phyloP scores from a whole-genome alignment of 2,329 filamentous ascomycete genomes.

The Fusarium tricinctum region DNA sequence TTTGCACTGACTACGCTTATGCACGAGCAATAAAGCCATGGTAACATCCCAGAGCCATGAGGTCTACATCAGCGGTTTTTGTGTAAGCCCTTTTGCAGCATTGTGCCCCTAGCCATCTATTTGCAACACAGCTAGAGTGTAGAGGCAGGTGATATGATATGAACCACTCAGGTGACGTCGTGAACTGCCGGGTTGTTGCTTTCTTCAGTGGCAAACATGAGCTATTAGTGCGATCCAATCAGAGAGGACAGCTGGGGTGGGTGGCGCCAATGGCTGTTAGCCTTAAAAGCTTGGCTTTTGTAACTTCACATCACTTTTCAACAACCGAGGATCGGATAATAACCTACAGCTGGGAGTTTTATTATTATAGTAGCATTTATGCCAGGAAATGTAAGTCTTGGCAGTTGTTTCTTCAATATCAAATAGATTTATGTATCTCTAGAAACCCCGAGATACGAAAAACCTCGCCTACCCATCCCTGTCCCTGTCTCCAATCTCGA shows the following conservation, averaged over 20 bases:
- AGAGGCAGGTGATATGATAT: neutral
- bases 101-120: no score
- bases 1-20: no score
- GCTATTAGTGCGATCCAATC: constrained; percentile 28
- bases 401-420: no score
- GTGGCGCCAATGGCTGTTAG: constrained; percentile 17
- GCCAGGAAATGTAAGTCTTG: no score
- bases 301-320: neutral
- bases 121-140: no score
- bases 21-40: no score
- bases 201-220: constrained; percentile 22
- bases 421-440: no score
- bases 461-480: constrained; percentile 23
- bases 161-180: neutral
- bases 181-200: constrained; percentile 13
- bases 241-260: neutral
- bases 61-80: no score
- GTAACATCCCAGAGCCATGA: no score
- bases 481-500: constrained; percentile 21
- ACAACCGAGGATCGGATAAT: neutral
- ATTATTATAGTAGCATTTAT: no score
- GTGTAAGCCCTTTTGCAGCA: neutral
- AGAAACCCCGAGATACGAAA: constrained; percentile 14
- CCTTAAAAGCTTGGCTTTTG: neutral
- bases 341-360: neutral